phyloP scores from a whole-genome alignment of 306 rosid genomes.

The Acacia confusa region DNA sequence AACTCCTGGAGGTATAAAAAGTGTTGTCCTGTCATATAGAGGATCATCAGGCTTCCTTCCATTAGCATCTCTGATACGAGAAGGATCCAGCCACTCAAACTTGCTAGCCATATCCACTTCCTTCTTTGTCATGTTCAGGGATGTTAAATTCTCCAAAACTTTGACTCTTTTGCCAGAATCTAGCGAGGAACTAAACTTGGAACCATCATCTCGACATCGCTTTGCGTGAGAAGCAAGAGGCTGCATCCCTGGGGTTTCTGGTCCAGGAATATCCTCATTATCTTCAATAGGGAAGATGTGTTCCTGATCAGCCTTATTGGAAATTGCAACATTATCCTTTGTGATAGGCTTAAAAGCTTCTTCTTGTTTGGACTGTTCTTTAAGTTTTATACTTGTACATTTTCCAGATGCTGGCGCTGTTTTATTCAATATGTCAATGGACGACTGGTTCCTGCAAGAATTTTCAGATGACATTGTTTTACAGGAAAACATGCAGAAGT shows the following conservation, averaged over 20 bases:
- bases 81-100: slow-evolving; percentile 93
- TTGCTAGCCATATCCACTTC: slow-evolving; percentile 62
- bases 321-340: slow-evolving; percentile 31
- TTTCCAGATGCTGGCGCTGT: slow-evolving; percentile 26
- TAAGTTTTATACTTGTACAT: slow-evolving; percentile 21
- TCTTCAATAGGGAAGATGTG: slow-evolving; percentile 30
- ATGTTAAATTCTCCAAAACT: slow-evolving; percentile 52
- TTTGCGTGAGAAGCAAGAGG: slow-evolving; percentile 58
- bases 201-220: slow-evolving; percentile 56
- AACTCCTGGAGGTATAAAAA: slow-evolving; percentile 77
- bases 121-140: slow-evolving; percentile 38
- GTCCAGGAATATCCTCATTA: slow-evolving; percentile 52
- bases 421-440: slow-evolving; percentile 34
- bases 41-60: slow-evolving; percentile 69
- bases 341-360: slow-evolving; percentile 32
- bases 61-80: slow-evolving; percentile 74
- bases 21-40: slow-evolving; percentile 67
- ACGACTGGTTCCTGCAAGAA: slow-evolving; percentile 50
- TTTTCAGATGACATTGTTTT: not conserved
- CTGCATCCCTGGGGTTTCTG: slow-evolving; percentile 79
- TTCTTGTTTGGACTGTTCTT: slow-evolving; percentile 36
- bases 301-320: slow-evolving; percentile 33
- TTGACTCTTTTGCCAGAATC: slow-evolving; percentile 65
- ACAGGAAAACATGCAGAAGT: not conserved
- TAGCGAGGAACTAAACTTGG: slow-evolving; percentile 41